A percentile compares a stretch with the other conserved stretches of the same genome.
phyloP scores from a whole-genome alignment of 202 grass and related monocot genomes.

The Cymbopogon flexuosus region DNA sequence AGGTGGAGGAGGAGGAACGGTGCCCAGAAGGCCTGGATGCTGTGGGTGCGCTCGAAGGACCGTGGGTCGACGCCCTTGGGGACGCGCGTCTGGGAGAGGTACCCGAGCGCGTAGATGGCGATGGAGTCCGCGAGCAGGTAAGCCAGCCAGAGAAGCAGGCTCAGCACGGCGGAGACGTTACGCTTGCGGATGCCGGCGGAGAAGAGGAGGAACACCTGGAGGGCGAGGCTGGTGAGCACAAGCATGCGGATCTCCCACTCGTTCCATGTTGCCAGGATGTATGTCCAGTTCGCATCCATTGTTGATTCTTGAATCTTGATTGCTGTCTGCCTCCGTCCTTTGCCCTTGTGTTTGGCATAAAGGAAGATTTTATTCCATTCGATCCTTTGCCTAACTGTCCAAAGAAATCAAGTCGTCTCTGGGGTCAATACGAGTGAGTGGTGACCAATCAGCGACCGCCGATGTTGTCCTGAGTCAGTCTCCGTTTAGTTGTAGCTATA shows the following conservation, averaged over 20 bases:
- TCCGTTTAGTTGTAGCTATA: neutral
- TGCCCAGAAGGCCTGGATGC: slow-evolving; percentile 38
- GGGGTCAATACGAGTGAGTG: neutral
- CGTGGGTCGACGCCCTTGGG: neutral
- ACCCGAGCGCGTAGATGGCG: slow-evolving; percentile 48
- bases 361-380: neutral
- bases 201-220: slow-evolving; percentile 62
- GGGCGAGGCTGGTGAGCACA: slow-evolving; percentile 41
- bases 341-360: neutral
- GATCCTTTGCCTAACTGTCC: neutral
- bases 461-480: neutral
- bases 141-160: slow-evolving; percentile 42
- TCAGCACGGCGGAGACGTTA: slow-evolving; percentile 29
- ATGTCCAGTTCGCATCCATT: neutral
- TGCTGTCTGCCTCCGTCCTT: neutral
- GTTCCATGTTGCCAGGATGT: slow-evolving; percentile 25
- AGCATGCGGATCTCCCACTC: slow-evolving; percentile 51
- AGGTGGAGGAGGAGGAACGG: slow-evolving; percentile 58
- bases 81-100: slow-evolving; percentile 34
- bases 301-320: neutral
- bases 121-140: slow-evolving; percentile 54
- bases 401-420: neutral
- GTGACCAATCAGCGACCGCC: neutral
- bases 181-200: slow-evolving; percentile 43
- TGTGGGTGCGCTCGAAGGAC: neutral